phyloP scores from a whole-genome alignment of 495 filamentous ascomycete species.

The Penicillium steckii region DNA sequence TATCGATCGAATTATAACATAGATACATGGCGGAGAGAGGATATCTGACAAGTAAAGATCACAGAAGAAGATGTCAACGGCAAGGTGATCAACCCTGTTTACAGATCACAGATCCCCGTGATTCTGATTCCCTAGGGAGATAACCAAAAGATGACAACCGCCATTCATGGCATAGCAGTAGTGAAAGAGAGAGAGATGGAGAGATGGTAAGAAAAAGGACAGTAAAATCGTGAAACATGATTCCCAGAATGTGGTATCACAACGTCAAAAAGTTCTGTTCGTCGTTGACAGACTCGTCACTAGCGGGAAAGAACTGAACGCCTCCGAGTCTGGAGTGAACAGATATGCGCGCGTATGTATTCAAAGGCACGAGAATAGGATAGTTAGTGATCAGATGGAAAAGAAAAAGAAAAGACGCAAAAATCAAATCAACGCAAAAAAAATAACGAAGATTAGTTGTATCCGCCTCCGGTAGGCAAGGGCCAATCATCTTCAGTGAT shows the following conservation, averaged over 20 bases:
- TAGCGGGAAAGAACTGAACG: constrained; percentile 11
- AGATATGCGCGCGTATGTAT: constrained; percentile 19
- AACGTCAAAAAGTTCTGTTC: constrained; percentile 24
- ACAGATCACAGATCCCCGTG: constrained; percentile 10
- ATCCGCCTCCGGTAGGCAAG: constrained; percentile 52
- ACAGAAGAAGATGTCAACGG: constrained; percentile 12
- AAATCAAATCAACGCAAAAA: constrained; percentile 1
- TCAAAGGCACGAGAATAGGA: no score
- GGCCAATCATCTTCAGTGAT: constrained; percentile 99
- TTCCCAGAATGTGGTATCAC: constrained; percentile 31
- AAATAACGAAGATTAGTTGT: constrained; percentile 37
- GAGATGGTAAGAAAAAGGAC: constrained; percentile 9
- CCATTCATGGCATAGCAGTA: no score
- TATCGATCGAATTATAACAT: constrained; percentile 27
- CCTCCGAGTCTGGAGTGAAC: constrained; percentile 3
- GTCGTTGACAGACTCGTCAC: constrained; percentile 18
- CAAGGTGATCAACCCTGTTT: constrained; percentile 1
- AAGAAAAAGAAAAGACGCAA: no score
- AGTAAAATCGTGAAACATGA: constrained; percentile 33
- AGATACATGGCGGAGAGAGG: constrained; percentile 39
- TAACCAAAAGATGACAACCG: no score
- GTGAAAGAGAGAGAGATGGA: neutral
- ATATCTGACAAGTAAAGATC: constrained; percentile 35
- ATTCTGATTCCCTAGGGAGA: neutral
- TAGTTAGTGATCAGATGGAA: no score